Conservation (phyloP, 805 yeast genomes). For the Starmerella cellae region DNA sequence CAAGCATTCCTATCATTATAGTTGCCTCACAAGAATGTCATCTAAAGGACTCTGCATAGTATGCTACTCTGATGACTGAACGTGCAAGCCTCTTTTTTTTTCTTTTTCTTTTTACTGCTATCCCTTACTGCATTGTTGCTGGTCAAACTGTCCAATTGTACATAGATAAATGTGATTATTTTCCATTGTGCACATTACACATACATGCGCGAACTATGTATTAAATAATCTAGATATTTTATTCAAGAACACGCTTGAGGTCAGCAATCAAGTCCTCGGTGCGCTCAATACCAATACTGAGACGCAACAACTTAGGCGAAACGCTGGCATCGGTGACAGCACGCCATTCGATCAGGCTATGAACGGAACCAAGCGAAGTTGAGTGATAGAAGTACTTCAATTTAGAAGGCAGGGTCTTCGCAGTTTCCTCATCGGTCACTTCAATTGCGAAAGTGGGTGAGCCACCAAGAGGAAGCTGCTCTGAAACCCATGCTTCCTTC, state of each 20-base stretch:
- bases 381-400: slow-evolving; percentile 59
- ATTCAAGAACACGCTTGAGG: slow-evolving; percentile 43
- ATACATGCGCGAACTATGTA: no score
- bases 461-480: slow-evolving; percentile 47
- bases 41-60: neutral
- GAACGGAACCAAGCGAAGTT: slow-evolving; percentile 86
- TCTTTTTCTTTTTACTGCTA: no score
- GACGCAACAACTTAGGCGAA: slow-evolving; percentile 46
- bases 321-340: slow-evolving; percentile 53
- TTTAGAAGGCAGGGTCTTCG: slow-evolving; percentile 29
- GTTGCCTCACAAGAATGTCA: slow-evolving; percentile 15
- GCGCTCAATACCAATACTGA: slow-evolving; percentile 73
- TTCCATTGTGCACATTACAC: neutral
- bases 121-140: no score
- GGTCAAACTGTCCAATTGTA: no score
- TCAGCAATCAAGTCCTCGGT: slow-evolving; percentile 65
- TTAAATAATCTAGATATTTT: no score
- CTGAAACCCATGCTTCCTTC: slow-evolving; percentile 47
- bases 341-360: slow-evolving; percentile 84
- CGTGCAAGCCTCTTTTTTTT: no score
- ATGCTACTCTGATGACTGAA: neutral
- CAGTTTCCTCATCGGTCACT: slow-evolving; percentile 38
- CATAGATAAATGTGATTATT: neutral
- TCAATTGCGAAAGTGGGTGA: slow-evolving; percentile 66
- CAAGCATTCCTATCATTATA: slow-evolving; percentile 17